Evolutionary conservation across 805 yeast genomes (phyloP).

Genomic region (Brettanomyces bruxellensis): DNA sequence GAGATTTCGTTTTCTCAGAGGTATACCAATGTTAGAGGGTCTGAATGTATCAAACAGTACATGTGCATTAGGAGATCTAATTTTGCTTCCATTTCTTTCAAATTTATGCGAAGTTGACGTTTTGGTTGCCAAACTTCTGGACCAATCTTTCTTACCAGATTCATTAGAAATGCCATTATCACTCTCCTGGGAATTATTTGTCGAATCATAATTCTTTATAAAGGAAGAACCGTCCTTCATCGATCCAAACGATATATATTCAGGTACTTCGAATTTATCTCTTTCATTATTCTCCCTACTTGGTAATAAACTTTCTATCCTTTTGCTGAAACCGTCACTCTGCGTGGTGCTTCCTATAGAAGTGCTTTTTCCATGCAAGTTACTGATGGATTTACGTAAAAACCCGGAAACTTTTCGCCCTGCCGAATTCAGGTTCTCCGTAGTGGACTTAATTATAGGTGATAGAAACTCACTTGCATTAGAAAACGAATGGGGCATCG

Average conservation of each 20-base stretch:
- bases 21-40: no score
- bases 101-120: no score
- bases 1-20: no score
- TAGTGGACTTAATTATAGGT: constrained; percentile 17
- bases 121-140: no score
- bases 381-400: constrained; percentile 17
- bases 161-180: no score
- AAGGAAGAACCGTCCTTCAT: constrained; percentile 20
- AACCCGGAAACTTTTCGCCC: constrained; percentile 21
- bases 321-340: no score
- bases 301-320: no score
- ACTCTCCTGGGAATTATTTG: no score
- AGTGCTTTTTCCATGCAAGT: constrained; percentile 4
- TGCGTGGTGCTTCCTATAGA: not conserved
- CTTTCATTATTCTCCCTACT: not conserved
- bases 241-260: constrained; percentile 33
- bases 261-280: constrained; percentile 11
- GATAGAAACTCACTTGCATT: constrained; percentile 12
- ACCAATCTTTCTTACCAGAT: no score
- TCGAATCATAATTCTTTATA: constrained; percentile 9
- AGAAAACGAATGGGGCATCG: constrained; percentile 5
- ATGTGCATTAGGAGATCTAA: no score
- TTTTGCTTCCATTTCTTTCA: no score
- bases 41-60: no score
- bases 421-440: constrained; percentile 18